These are phyloP conservation scores for Holtermannia corniformis DNA, from an alignment of 768 basidiomycete species.

Conservation along the genomic window DNA sequence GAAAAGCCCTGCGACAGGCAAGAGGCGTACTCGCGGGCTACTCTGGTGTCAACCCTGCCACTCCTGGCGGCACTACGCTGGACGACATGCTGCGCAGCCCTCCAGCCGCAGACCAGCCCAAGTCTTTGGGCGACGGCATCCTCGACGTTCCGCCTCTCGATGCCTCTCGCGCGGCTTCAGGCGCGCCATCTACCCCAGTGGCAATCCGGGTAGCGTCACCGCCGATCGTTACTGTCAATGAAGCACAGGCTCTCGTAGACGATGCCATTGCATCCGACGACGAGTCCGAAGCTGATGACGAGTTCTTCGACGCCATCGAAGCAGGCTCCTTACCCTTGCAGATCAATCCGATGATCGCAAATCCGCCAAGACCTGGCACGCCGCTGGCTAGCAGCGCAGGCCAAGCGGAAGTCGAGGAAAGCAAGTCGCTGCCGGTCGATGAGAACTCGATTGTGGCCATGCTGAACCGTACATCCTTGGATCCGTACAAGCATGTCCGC, in stretches of 20 bases:
- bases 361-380: constrained; percentile 42
- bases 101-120: constrained; percentile 7
- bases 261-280: constrained; percentile 32
- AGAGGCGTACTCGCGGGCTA: constrained; percentile 40
- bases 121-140: background rate
- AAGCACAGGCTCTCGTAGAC: constrained; percentile 35
- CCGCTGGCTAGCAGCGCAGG: constrained; percentile 2
- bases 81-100: constrained; percentile 19
- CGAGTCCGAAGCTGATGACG: constrained; percentile 54
- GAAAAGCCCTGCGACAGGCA: constrained; percentile 26
- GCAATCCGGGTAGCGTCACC: constrained; percentile 3
- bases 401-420: constrained; percentile 1
- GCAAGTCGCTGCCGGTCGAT: constrained; percentile 1
- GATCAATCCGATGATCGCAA: constrained; percentile 56
- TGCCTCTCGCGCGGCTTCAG: background rate
- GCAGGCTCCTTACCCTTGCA: constrained; percentile 63
- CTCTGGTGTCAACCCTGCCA: constrained; percentile 40
- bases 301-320: constrained; percentile 97
- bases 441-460: constrained; percentile 7
- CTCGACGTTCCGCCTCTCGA: constrained; percentile 9
- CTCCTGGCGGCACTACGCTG: background rate
- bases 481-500: constrained; percentile 60
- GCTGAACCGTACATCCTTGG: constrained; percentile 49
- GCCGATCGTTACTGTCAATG: constrained; percentile 27
- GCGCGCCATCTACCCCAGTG: background rate